Conservation (phyloP, 2,329 filamentous ascomycete species). For the Curvularia sp. region DNA sequence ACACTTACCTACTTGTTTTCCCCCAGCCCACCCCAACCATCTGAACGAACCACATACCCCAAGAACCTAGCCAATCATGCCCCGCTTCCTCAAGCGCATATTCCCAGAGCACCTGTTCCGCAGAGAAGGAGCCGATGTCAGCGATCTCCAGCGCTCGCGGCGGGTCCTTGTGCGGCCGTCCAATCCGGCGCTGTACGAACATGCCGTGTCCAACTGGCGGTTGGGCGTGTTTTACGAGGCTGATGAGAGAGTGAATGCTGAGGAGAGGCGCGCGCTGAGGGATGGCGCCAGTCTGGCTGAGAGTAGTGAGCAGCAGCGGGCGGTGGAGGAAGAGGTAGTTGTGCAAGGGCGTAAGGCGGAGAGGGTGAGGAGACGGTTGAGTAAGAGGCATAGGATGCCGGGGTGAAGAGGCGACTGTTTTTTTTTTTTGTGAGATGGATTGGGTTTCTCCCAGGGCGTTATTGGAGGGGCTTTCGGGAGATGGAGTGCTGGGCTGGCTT, state of each 20-base stretch:
- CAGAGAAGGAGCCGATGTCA: constrained; percentile 18
- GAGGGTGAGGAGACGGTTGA: constrained; percentile 23
- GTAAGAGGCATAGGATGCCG: constrained; percentile 31
- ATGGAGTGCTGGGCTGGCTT: not conserved
- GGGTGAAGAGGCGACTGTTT: constrained; percentile 3
- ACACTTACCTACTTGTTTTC: not conserved
- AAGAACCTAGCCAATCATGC: constrained; percentile 15
- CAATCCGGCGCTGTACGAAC: constrained; percentile 16
- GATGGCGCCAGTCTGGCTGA: constrained; percentile 32
- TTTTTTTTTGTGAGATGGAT: too few species aligned
- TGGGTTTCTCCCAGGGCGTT: not conserved
- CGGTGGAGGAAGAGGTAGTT: not conserved
- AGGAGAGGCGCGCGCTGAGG: constrained; percentile 16
- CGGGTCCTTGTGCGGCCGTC: constrained; percentile 30
- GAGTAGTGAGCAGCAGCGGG: constrained; percentile 16
- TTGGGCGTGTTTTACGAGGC: constrained; percentile 12
- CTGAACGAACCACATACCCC: not conserved
- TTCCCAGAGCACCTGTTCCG: constrained; percentile 33
- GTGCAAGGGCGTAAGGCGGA: constrained; percentile 15
- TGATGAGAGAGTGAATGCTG: constrained; percentile 13
- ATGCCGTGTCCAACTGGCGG: constrained; percentile 16
- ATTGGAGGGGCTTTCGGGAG: too few species aligned
- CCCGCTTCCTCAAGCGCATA: constrained; percentile 32
- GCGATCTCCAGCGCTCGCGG: constrained; percentile 30
- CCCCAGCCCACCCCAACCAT: not conserved